Conservation (phyloP, 2,329 filamentous ascomycete genomes). For the Aspergillus caelatus region DNA sequence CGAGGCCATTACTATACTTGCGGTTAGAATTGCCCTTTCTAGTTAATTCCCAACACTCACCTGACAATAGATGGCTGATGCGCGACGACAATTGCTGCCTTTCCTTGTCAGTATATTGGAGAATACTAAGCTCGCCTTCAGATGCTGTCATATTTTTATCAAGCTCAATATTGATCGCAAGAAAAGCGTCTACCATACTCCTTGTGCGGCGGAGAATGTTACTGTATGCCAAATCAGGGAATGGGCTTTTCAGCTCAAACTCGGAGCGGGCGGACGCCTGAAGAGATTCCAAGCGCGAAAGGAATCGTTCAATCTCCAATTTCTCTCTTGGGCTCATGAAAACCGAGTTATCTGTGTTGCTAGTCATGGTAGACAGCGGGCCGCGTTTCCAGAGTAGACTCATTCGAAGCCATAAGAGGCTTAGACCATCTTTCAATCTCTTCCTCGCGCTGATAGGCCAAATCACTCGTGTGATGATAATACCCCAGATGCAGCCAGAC, state of each 20-base stretch:
- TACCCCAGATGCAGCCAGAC: conserved; percentile 85
- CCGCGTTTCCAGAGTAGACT: conserved; percentile 95
- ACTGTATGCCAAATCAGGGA: conserved; percentile 72
- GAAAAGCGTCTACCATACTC: conserved; percentile 87
- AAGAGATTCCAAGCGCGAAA: conserved; percentile 72
- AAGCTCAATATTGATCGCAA: conserved; percentile 93
- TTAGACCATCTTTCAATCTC: conserved; percentile 87
- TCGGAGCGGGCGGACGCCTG: conserved; percentile 76
- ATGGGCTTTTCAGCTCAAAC: conserved; percentile 85
- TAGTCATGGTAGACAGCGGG: conserved; percentile 73
- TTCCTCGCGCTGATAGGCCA: conserved; percentile 91
- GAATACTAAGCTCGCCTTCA: conserved; percentile 77
- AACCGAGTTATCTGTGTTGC: conserved; percentile 58
- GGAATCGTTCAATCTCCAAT: conserved; percentile 79
- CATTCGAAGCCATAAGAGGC: conserved; percentile 91
- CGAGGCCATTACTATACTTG: conserved; percentile 78
- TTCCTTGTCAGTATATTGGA: conserved; percentile 78
- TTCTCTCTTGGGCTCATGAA: conserved; percentile 92
- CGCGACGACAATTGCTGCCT: conserved; percentile 79
- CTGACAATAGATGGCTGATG: conserved; percentile 81
- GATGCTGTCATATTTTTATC: conserved; percentile 75
- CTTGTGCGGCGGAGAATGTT: conserved; percentile 78
- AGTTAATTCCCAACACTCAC: conserved; percentile 37
- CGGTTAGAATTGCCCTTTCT: conserved; percentile 11
- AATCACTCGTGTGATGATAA: conserved; percentile 83